Percentiles rank a stretch among this genome's conserved stretches.
These are phyloP conservation scores for Fraxinus greggii DNA, from an alignment of 305 asterid genomes.

Conservation along the genomic window DNA sequence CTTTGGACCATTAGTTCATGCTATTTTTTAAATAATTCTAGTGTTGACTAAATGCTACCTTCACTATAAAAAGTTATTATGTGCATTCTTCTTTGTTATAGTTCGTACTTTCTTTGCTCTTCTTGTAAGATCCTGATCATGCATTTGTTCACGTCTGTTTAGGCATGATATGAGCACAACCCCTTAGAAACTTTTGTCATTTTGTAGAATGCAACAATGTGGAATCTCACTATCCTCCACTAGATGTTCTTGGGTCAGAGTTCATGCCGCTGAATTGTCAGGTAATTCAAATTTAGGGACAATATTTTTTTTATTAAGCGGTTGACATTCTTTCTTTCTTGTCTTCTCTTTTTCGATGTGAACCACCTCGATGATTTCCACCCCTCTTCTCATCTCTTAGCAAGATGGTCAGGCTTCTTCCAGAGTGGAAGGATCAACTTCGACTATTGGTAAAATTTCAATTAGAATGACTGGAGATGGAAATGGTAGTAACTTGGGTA, in stretches of 20 bases:
- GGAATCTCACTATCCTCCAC: conserved; percentile 70
- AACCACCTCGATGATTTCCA: conserved; percentile 1
- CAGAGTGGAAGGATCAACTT: conserved; percentile 30
- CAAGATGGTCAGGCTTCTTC: conserved; percentile 57
- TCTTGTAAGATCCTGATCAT: not conserved
- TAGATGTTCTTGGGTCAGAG: conserved; percentile 70
- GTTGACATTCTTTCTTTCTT: conserved; percentile 1
- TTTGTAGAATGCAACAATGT: conserved; percentile 71
- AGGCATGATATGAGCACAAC: not conserved
- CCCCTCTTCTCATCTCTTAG: conserved; percentile 8
- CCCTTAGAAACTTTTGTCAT: conserved; percentile 4
- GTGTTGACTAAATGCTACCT: not conserved
- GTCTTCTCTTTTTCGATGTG: conserved; percentile 7
- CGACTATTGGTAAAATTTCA: conserved; percentile 28
- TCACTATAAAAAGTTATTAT: not conserved
- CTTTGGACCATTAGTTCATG: conserved; percentile 10
- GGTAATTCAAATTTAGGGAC: conserved; percentile 42
- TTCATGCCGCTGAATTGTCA: conserved; percentile 55
- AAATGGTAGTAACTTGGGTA: conserved; percentile 42
- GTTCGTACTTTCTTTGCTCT: not conserved
- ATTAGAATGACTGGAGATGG: conserved; percentile 45
- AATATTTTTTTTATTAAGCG: not conserved
- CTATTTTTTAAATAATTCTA: conserved; percentile 4
- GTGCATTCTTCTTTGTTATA: not conserved
- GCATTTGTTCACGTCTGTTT: not conserved